These are phyloP conservation scores for Marasmius tenuissimus DNA, from an alignment of 1,284 basidiomycete genomes.

Conservation along the genomic window DNA sequence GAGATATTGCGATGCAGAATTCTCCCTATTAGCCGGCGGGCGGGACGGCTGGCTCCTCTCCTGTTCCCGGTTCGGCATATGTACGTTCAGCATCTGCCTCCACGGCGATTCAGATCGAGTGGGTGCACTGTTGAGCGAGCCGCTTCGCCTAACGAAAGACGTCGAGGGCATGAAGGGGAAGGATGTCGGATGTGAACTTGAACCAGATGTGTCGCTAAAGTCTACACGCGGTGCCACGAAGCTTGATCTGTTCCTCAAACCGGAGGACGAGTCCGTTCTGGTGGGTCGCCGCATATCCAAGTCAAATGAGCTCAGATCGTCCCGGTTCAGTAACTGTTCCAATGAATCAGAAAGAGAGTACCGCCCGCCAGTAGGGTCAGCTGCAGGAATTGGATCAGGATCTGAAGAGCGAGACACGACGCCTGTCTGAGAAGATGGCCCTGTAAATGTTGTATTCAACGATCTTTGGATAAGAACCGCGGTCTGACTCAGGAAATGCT, in stretches of 20 bases:
- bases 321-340: background rate
- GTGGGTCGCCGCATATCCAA: background rate
- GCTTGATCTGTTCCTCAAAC: background rate
- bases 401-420: background rate
- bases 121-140: background rate
- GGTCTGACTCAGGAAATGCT: background rate
- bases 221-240: background rate
- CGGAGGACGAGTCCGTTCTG: background rate
- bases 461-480: background rate
- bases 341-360: background rate
- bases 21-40: background rate
- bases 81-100: background rate
- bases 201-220: background rate
- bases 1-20: background rate
- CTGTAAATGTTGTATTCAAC: background rate
- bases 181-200: background rate
- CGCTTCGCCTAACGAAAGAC: background rate
- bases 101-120: background rate
- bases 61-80: background rate
- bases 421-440: background rate
- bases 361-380: background rate
- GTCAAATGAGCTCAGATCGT: background rate
- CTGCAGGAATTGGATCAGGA: background rate
- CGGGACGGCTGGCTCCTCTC: background rate
- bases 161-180: background rate